Percentiles rank a stretch among this genome's conserved stretches.
Conservation (phyloP, 108 stramenopile species). For the Fistulifera solaris region DNA sequence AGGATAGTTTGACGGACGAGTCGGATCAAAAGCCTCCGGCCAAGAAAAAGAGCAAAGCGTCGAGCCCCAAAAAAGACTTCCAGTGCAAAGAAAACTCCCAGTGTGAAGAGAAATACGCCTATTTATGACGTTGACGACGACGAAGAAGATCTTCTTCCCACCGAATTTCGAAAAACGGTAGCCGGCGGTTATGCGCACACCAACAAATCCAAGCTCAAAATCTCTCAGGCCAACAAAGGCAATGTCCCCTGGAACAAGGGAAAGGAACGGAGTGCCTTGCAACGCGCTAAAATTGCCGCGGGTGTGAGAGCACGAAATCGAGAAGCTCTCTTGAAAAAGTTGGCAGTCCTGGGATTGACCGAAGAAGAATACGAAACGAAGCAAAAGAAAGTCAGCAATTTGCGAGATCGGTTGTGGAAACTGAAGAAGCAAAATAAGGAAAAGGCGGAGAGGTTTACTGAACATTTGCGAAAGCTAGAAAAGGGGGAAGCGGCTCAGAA, state of each 20-base stretch:
- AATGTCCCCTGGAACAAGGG: conserved; percentile 86
- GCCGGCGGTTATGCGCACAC: conserved; percentile 75
- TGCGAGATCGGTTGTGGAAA: conserved; percentile 1
- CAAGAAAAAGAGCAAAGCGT: background rate
- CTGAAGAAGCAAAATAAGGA: background rate
- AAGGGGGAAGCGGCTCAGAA: background rate
- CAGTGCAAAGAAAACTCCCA: conserved; percentile 1
- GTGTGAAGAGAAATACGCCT: background rate
- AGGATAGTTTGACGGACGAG: background rate
- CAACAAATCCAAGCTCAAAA: conserved; percentile 56
- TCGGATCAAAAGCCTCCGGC: background rate
- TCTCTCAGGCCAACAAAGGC: conserved; percentile 77
- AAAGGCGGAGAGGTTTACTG: background rate
- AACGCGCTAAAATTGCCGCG: conserved; percentile 52
- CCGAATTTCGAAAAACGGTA: conserved; percentile 15
- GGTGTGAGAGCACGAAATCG: conserved; percentile 64
- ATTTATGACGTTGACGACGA: conserved; percentile 5
- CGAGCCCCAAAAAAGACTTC: background rate
- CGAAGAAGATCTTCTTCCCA: conserved; percentile 40
- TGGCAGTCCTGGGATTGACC: conserved; percentile 56
- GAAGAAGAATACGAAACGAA: conserved; percentile 64
- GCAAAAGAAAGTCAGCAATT: conserved; percentile 44
- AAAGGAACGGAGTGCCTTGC: conserved; percentile 53
- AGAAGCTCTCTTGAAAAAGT: conserved; percentile 47
- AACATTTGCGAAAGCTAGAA: no score